These are phyloP conservation scores for Hericium coralloides DNA, from an alignment of 768 basidiomycete genomes.

Conservation along the genomic window DNA sequence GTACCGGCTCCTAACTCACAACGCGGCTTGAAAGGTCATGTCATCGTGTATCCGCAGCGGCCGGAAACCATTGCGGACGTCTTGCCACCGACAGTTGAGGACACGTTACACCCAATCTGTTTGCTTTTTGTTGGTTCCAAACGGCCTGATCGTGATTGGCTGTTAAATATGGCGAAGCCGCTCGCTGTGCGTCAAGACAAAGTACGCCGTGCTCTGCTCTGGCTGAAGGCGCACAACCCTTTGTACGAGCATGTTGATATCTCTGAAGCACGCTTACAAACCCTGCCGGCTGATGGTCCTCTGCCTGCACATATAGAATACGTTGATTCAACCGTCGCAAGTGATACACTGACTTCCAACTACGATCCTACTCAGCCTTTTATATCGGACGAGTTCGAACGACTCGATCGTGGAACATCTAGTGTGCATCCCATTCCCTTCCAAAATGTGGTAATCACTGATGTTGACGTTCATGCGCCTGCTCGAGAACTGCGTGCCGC, in stretches of 20 bases:
- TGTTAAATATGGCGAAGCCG: conserved; percentile 26
- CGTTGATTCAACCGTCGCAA: neutral
- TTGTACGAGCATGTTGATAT: conserved; percentile 25
- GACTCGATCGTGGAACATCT: accelerated
- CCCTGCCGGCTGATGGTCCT: neutral
- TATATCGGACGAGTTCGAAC: too few species aligned
- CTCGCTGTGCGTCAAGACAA: conserved; percentile 23
- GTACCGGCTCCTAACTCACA: conserved; percentile 15
- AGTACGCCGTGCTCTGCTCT: conserved; percentile 24
- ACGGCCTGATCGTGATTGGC: conserved; percentile 21
- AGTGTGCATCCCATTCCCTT: conserved; percentile 7
- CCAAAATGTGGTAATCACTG: conserved; percentile 18
- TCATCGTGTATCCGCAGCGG: conserved; percentile 32
- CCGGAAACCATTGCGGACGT: conserved; percentile 19
- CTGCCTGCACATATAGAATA: neutral
- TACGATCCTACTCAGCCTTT: neutral
- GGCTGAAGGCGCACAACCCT: conserved; percentile 29
- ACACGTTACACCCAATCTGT: conserved; percentile 28
- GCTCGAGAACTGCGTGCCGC: conserved; percentile 23
- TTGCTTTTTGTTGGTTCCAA: conserved; percentile 31
- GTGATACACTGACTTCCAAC: neutral
- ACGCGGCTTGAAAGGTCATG: conserved; percentile 28
- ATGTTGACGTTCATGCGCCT: conserved; percentile 22
- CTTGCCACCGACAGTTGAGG: conserved; percentile 28
- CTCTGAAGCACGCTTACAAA: conserved; percentile 9